Base-by-base conservation (phyloP, 1,139 yeast genomes). In the Taiozyma sp. region DNA sequence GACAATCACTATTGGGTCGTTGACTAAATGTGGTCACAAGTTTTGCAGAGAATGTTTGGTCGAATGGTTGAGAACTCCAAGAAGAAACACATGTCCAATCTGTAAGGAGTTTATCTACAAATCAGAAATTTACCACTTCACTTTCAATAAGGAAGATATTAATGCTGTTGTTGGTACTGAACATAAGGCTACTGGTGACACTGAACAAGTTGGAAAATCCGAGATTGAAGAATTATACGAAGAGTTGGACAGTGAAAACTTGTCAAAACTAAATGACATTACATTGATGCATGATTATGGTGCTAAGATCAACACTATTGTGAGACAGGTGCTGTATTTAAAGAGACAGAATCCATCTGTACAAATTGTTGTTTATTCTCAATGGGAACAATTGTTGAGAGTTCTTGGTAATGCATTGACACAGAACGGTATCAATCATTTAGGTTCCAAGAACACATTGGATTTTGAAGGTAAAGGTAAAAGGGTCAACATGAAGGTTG, bases 1-100 rank as follows among this genome's bases (percentile, higher is more conserved):
- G 4, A 65, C 77, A 2, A 88, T 90, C 45, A 74, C 80, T 3
- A 73, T 81, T 45, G 98, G 98, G 0, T 77, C 93, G 0, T 72
- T 91, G 53, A 85, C 96, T 0, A 82, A 81, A 21, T 91, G 98
- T 74, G 97, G 97, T 0, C 98, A 91, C 67, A 84, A 83, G 59
- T 91, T 85, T 63, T 91, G 97, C 64, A 78, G 80, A 52, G 85
- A 79, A 2, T 91, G 98, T 65, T 71, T 90, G 40, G 74, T 69
- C 16, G 82, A 77, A 51, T 93, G 99, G 98, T 65, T 85, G 51
- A 71, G 68, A 14, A 72, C 72, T 19, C 26, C 32, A 22, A 46
- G 44, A 22, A 76, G 76, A 42, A 64, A 66, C 8, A 66, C 71
- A 1, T 91, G 98, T 66, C 98, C 98, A 0, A 73, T 89, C 62